Evolutionary conservation across 805 yeast species (phyloP).

Genomic region (Suhomyces sp.): DNA sequence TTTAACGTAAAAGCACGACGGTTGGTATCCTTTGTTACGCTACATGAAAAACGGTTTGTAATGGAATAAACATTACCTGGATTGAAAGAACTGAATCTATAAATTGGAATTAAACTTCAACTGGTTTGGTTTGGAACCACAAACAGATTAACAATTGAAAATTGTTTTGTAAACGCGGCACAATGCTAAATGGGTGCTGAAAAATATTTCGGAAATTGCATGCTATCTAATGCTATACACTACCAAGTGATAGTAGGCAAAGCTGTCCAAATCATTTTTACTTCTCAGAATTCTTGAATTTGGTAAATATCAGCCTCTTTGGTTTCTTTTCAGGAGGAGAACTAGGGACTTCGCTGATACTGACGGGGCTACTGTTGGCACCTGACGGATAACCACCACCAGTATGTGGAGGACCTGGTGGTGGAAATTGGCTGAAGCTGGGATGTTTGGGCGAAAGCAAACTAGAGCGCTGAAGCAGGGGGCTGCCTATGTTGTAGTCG

Average conservation of each 20-base stretch:
- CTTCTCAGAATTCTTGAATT: slow-evolving; percentile 1
- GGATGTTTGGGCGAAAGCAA: background rate
- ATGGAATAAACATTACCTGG: background rate
- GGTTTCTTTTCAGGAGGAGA: slow-evolving; percentile 1
- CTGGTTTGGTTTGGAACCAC: background rate
- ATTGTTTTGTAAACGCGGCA: background rate
- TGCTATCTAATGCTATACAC: background rate
- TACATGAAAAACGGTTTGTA: background rate
- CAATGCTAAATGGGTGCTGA: background rate
- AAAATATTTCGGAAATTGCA: background rate
- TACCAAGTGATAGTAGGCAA: background rate
- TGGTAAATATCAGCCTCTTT: slow-evolving; percentile 6
- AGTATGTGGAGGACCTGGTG: background rate
- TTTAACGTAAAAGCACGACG: background rate
- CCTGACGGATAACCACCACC: background rate
- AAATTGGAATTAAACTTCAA: background rate
- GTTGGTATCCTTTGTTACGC: background rate
- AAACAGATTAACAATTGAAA: background rate
- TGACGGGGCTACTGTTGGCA: background rate
- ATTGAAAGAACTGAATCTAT: background rate
- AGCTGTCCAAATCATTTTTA: background rate
- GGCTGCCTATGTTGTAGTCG: background rate
- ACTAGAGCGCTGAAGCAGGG: background rate
- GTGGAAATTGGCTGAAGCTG: background rate
- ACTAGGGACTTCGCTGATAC: background rate